phyloP scores from a whole-genome alignment of 768 basidiomycete species.

The Crucibulum laeve region DNA sequence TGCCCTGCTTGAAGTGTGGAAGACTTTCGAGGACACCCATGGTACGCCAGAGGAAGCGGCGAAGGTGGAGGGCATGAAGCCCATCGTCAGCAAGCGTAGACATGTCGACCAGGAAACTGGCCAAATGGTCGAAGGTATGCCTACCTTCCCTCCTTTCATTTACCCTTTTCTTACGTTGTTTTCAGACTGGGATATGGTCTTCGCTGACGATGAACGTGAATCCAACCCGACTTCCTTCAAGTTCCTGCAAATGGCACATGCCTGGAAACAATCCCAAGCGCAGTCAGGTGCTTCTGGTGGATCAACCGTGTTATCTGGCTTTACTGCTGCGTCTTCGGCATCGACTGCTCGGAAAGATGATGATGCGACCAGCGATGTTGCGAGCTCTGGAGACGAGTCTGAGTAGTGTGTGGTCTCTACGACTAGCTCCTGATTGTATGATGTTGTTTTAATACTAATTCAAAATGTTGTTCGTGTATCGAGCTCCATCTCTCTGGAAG shows the following conservation, averaged over 20 bases:
- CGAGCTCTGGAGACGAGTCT: slow-evolving; percentile 43
- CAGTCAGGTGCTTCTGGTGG: slow-evolving; percentile 27
- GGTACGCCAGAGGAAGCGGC: slow-evolving; percentile 70
- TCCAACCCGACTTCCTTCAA: slow-evolving; percentile 92
- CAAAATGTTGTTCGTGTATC: background rate
- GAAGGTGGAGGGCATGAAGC: slow-evolving; percentile 91
- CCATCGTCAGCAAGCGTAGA: slow-evolving; percentile 81
- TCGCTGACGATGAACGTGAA: slow-evolving; percentile 94
- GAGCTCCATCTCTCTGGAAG: too few species aligned
- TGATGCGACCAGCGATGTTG: slow-evolving; percentile 44
- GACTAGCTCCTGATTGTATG: too few species aligned
- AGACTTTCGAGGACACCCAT: slow-evolving; percentile 81
- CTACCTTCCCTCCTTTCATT: background rate
- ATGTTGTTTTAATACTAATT: background rate
- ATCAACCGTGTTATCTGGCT: slow-evolving; percentile 38
- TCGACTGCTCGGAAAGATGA: slow-evolving; percentile 19
- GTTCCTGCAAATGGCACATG: slow-evolving; percentile 92
- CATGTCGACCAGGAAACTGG: slow-evolving; percentile 83
- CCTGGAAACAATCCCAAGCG: slow-evolving; percentile 67
- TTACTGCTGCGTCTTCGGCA: slow-evolving; percentile 32
- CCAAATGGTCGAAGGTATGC: slow-evolving; percentile 79
- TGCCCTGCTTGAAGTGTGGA: slow-evolving; percentile 92
- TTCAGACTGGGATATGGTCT: slow-evolving; percentile 90
- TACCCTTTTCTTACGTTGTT: background rate
- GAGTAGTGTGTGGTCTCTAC: too few species aligned